Evolutionary conservation across 2,329 filamentous ascomycete genomes (phyloP).

Genomic region (Dactylellina haptotyla): DNA sequence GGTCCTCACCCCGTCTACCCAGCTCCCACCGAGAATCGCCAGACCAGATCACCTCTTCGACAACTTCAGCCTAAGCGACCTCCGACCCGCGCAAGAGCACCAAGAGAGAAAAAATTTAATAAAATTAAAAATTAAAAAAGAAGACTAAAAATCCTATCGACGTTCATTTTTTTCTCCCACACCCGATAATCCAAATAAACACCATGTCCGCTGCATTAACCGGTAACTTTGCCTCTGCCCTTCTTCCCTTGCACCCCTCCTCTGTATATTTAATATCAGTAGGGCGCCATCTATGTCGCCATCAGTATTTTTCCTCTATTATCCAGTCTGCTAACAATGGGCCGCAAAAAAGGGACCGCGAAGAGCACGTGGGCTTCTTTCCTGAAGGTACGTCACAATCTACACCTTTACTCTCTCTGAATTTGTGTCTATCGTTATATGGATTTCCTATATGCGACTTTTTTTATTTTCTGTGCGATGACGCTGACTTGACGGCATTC

Average conservation of each 20-base stretch:
- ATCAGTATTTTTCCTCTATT: not conserved
- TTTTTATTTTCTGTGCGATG: not conserved
- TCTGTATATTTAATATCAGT: not conserved
- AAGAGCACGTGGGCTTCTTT: conserved; percentile 57
- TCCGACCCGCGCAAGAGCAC: conserved; percentile 8
- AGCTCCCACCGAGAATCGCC: too few species aligned
- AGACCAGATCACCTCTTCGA: too few species aligned
- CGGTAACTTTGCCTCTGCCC: conserved; percentile 25
- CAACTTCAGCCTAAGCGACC: conserved; percentile 17
- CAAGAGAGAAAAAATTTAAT: too few species aligned
- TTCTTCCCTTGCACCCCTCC: not conserved
- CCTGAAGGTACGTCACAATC: conserved; percentile 55
- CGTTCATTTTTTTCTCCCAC: too few species aligned
- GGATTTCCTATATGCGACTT: not conserved
- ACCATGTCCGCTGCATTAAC: conserved; percentile 41
- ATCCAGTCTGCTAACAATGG: conserved; percentile 55
- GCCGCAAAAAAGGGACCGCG: conserved; percentile 55
- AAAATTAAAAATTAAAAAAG: not conserved
- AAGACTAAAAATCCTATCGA: not conserved
- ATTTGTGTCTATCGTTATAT: not conserved
- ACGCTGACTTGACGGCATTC: not conserved
- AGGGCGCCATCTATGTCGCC: too few species aligned
- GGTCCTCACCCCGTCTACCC: too few species aligned
- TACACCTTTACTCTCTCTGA: conserved; percentile 17
- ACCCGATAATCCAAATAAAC: too few species aligned